Conservation (phyloP, 352 stramenopile genomes). For the Phytophthora gonapodyides region DNA sequence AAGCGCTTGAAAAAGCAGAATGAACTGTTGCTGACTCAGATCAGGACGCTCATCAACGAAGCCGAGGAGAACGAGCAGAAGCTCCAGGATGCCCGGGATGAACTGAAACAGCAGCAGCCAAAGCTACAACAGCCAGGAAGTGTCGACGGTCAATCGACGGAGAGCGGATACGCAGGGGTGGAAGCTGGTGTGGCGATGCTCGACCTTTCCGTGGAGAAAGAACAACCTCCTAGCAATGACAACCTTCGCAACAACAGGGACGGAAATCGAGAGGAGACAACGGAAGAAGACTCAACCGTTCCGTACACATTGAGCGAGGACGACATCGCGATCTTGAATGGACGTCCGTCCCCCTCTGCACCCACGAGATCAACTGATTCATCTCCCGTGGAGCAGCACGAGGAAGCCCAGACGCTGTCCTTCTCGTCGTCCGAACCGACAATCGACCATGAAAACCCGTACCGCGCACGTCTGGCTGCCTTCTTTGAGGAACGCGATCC, state of each 20-base stretch:
- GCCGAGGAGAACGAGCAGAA: constrained; percentile 52
- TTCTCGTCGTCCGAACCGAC: constrained; percentile 12
- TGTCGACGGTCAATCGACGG: constrained; percentile 1
- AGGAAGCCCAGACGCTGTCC: constrained; percentile 18
- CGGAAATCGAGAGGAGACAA: constrained; percentile 8
- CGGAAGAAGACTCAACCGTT: constrained; percentile 22
- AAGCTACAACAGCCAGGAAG: neutral
- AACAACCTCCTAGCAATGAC: constrained; percentile 2
- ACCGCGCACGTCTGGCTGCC: constrained; percentile 52
- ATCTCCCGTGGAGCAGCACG: constrained; percentile 8
- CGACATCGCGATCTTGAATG: constrained; percentile 80
- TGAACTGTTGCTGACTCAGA: constrained; percentile 78
- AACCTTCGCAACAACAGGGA: constrained; percentile 1
- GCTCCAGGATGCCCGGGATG: constrained; percentile 27
- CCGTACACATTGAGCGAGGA: constrained; percentile 72
- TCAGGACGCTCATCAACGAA: constrained; percentile 74
- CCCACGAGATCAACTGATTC: neutral
- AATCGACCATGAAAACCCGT: constrained; percentile 36
- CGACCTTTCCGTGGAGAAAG: constrained; percentile 17
- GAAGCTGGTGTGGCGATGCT: constrained; percentile 23
- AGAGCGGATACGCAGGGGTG: constrained; percentile 3
- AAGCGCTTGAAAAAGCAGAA: constrained; percentile 84
- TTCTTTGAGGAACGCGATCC: constrained; percentile 75
- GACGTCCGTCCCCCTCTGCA: constrained; percentile 21
- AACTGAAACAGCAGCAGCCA: constrained; percentile 26